Percentiles rank a stretch among this genome's conserved stretches.
Conservation (phyloP, 768 basidiomycete species). For the Lentinula sp. region DNA sequence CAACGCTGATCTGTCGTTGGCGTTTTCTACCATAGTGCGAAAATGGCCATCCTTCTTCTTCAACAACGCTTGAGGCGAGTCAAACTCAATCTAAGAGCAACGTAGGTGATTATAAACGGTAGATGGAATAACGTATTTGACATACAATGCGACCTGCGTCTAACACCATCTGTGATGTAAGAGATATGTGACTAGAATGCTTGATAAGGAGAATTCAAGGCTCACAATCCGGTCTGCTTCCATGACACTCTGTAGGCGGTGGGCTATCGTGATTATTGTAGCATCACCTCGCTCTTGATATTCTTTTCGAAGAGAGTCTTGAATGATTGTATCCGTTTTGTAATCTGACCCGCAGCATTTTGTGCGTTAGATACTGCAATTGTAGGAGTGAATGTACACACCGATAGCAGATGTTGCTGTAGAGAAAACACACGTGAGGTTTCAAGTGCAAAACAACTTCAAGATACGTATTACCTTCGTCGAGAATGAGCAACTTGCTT, state of each 20-base stretch:
- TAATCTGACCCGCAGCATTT: constrained; percentile 27
- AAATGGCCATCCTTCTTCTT: background rate
- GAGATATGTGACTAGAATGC: background rate
- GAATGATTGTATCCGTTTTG: constrained; percentile 65
- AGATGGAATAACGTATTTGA: background rate
- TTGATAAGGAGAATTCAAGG: background rate
- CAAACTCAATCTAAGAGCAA: constrained; percentile 3
- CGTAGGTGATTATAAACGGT: background rate
- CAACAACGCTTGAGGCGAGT: background rate
- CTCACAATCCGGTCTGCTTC: constrained; percentile 44
- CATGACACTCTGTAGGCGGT: constrained; percentile 50
- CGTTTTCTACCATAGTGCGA: background rate
- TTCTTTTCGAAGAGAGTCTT: constrained; percentile 57
- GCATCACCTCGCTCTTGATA: constrained; percentile 56
- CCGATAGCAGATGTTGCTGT: constrained; percentile 15
- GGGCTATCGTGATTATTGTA: constrained; percentile 50
- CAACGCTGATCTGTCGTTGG: background rate
- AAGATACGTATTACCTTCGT: constrained; percentile 3
- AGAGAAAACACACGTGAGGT: background rate
- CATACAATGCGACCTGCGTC: constrained; percentile 28
- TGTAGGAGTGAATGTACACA: background rate
- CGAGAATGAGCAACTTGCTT: constrained; percentile 10
- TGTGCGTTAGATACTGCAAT: no score
- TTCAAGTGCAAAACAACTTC: constrained; percentile 20
- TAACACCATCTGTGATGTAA: constrained; percentile 10